A percentile compares a stretch with the other conserved stretches of the same genome.
These are phyloP conservation scores for Hyphopichia khmerensis DNA, from an alignment of 1,139 yeast genomes.

Conservation along the genomic window DNA sequence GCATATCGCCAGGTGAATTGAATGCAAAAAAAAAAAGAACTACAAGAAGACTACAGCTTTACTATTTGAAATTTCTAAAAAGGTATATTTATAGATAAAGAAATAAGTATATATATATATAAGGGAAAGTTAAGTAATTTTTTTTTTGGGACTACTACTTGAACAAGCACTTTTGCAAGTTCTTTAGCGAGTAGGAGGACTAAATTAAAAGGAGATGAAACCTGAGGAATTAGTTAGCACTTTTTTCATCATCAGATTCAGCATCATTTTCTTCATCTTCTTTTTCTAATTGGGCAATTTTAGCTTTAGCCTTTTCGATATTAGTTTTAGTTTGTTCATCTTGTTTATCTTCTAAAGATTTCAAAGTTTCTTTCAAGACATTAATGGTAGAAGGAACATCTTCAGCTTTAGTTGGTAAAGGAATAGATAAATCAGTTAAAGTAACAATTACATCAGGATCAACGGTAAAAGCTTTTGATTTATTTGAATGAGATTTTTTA, in stretches of 20 bases:
- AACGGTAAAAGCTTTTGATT: slow-evolving; percentile 56
- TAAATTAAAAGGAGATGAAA: background rate
- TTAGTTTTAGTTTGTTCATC: slow-evolving; percentile 79
- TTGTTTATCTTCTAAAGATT: slow-evolving; percentile 69
- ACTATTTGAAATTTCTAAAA: too few relatives aligned
- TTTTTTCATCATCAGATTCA: slow-evolving; percentile 16
- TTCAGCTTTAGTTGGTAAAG: slow-evolving; percentile 77
- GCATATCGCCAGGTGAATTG: too few relatives aligned
- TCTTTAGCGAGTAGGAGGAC: too few relatives aligned
- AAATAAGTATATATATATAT: background rate
- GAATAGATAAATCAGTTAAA: slow-evolving; percentile 72
- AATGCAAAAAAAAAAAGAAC: background rate
- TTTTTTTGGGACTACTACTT: too few relatives aligned
- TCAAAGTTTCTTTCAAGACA: slow-evolving; percentile 72
- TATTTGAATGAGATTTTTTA: slow-evolving; percentile 33
- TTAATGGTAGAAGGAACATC: slow-evolving; percentile 69
- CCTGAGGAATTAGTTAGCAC: background rate
- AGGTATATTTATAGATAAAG: background rate
- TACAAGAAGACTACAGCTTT: too few relatives aligned
- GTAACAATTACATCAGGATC: slow-evolving; percentile 81
- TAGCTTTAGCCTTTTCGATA: slow-evolving; percentile 72
- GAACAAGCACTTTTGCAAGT: too few relatives aligned
- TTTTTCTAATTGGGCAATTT: slow-evolving; percentile 63
- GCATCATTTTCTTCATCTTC: slow-evolving; percentile 30
- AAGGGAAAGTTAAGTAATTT: too few relatives aligned